Conservation (phyloP, 2,329 filamentous ascomycete species). For the Trichoderma sp. region DNA sequence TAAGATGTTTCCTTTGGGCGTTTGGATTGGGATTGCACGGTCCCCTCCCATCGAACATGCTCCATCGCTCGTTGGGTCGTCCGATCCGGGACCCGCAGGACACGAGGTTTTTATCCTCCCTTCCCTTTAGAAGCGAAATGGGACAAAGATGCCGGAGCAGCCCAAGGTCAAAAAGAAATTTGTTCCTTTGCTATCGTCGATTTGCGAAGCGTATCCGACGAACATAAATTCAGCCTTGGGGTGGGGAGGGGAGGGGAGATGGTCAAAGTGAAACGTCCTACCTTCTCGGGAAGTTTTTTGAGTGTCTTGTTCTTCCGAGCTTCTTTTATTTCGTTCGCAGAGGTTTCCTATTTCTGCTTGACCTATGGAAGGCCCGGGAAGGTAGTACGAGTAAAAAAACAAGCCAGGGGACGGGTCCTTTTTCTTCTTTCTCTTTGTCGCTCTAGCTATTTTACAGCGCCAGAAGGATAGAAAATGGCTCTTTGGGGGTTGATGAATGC, state of each 20-base stretch:
- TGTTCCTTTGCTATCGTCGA: not conserved
- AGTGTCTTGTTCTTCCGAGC: not conserved
- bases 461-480: not conserved
- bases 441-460: not conserved
- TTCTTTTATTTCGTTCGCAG: conserved; percentile 2
- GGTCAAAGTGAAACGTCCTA: not conserved
- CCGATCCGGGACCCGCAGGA: not conserved
- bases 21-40: not conserved
- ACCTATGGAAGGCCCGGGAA: not conserved
- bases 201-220: not conserved
- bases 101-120: not conserved
- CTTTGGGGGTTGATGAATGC: not conserved
- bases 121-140: not conserved
- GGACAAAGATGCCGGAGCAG: no score
- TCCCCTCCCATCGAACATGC: not conserved
- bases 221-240: not conserved
- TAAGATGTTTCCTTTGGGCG: not conserved
- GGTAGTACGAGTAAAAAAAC: not conserved
- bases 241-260: not conserved
- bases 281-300: not conserved
- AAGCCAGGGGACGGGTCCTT: not conserved
- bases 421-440: not conserved
- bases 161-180: not conserved
- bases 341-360: conserved; percentile 3
- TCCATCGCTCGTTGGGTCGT: not conserved